Conservation (phyloP, 2,329 filamentous ascomycete species). For the Monascus ruber region DNA sequence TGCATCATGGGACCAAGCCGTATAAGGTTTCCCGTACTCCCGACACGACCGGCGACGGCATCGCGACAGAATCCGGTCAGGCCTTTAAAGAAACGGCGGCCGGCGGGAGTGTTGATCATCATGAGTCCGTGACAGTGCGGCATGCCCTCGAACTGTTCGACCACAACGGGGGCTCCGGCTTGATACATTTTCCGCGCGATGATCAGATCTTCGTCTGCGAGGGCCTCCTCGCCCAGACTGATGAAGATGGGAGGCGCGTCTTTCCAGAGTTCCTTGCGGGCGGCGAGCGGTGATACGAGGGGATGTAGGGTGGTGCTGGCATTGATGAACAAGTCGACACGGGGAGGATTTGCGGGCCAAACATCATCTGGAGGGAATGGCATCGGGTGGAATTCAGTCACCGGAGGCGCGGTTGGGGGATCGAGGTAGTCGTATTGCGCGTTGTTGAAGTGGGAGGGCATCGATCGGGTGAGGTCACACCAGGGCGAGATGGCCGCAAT, state of each 20-base stretch:
- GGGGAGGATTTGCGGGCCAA: conserved; percentile 32
- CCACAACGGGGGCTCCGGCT: conserved; percentile 24
- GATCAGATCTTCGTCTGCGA: conserved; percentile 31
- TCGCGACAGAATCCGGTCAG: conserved; percentile 45
- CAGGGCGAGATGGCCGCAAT: conserved; percentile 30
- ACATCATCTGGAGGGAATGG: conserved; percentile 22
- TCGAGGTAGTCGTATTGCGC: conserved; percentile 31
- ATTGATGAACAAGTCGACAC: conserved; percentile 32
- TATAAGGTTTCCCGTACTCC: conserved; percentile 18
- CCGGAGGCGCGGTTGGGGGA: conserved; percentile 15
- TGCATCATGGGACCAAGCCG: conserved; percentile 20
- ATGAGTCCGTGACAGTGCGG: conserved; percentile 46
- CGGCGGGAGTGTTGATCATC: conserved; percentile 36
- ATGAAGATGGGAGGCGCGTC: conserved; percentile 31
- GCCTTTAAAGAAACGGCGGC: conserved; percentile 42
- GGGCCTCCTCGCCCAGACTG: conserved; percentile 29
- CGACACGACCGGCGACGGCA: conserved; percentile 17
- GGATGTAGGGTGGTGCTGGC: conserved; percentile 29
- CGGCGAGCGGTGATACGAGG: conserved; percentile 29
- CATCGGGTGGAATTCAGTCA: conserved; percentile 12
- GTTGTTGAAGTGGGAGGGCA: conserved; percentile 29
- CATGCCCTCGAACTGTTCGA: conserved; percentile 36
- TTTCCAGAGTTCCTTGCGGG: conserved; percentile 27
- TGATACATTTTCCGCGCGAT: conserved; percentile 29
- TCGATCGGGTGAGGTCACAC: conserved; percentile 31